A percentile compares a stretch with the other conserved stretches of the same genome.
phyloP scores from a whole-genome alignment of 352 stramenopile genomes.

The Phytophthora melonis region DNA sequence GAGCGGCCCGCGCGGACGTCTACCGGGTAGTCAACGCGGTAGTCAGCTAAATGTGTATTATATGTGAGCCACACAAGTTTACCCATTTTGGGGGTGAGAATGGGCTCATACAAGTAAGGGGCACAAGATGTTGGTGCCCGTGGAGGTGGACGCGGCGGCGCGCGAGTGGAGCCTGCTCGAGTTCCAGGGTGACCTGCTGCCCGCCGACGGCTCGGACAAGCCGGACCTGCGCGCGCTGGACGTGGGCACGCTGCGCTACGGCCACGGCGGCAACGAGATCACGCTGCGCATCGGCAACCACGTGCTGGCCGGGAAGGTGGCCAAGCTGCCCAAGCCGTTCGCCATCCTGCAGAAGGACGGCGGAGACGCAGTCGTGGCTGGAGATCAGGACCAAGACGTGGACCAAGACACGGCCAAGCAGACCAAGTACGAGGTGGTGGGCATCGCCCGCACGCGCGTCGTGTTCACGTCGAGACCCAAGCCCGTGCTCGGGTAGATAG shows the following conservation, averaged over 20 bases:
- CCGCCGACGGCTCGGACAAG: constrained; percentile 17
- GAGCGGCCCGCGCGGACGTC: constrained; percentile 19
- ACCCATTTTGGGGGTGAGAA: background rate
- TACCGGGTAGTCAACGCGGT: background rate
- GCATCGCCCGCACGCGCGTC: constrained; percentile 79
- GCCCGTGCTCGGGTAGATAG: constrained; percentile 59
- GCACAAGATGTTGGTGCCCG: constrained; percentile 65
- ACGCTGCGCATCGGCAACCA: constrained; percentile 89
- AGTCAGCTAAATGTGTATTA: no score
- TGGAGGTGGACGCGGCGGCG: constrained; percentile 65
- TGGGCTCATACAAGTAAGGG: no score
- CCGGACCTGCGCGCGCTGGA: constrained; percentile 52
- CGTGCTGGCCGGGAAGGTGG: constrained; percentile 76
- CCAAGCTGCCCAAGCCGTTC: constrained; percentile 76
- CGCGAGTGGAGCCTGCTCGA: constrained; percentile 89
- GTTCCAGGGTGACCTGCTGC: constrained; percentile 82
- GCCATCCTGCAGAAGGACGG: constrained; percentile 74
- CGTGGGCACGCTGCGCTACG: constrained; percentile 77
- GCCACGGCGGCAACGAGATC: constrained; percentile 53
- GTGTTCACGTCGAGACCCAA: constrained; percentile 84
- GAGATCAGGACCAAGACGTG: background rate
- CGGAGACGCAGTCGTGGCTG: constrained; percentile 9
- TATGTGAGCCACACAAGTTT: background rate
- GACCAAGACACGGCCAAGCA: background rate
- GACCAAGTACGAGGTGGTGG: constrained; percentile 81